Evolutionary conservation across 75 land plant species (phyloP), one percentile per base, ranked within the genome.

Genomic region (Cunninghamia lanceolata): DNA sequence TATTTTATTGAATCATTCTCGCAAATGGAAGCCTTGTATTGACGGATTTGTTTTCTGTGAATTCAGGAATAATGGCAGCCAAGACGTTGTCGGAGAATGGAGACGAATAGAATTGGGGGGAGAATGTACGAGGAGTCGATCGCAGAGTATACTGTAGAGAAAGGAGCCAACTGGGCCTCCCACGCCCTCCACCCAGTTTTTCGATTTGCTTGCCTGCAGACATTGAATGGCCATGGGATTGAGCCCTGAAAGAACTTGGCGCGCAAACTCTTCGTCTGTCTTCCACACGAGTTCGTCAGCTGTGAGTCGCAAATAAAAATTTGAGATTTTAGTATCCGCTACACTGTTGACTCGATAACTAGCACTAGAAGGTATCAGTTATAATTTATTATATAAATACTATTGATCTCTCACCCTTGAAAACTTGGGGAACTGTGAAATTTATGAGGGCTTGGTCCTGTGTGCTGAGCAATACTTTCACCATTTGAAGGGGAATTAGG

Each of bases 241-340:
- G 9, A 94, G 53, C 3, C 98, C 98, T 0, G 96, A 93, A 1
- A 96, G 39, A 4, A 87, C 82, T 86, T 96, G 98, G 28, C 98
- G 92, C 19, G 91, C 98, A 85, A 96, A 96, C 86, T 96, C 98
- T 35, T 91, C 94, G 83, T 96, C 98, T 40, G 94, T 84, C 40
- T 91, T 39, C 96, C 99, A 96, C 5, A 93, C 97, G 42, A 70
- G 89, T 43, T 91, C 92, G 84, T 96, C 94, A 86, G 83, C 99
- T 96, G 90, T 86, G 86, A n/a, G 9, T 32, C 10, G 1, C 35
- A 32, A 5, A 70, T 32, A 2, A 70, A 30, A 1, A n/a, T 11
- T 70, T 8, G 3, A 30, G 30, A 0, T 1, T 10, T n/a, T 30
- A 30, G 11, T 5, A 8, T n/a, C 1, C 0, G 4, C 21, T 56